phyloP scores from a whole-genome alignment of 495 filamentous ascomycete species.

The Neurospora terricola region DNA sequence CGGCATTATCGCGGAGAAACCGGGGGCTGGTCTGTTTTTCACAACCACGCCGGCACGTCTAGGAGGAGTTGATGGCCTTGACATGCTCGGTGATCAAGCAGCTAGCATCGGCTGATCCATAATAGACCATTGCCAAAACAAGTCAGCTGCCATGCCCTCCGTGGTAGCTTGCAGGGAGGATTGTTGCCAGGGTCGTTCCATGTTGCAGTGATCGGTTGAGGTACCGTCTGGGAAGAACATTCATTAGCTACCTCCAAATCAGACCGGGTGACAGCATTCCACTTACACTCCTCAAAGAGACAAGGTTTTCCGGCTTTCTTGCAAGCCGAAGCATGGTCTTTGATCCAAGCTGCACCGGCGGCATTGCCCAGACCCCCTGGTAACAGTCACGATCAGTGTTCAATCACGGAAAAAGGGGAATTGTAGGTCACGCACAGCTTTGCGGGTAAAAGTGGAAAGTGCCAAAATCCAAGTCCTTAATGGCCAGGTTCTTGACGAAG shows the following conservation, averaged over 20 bases:
- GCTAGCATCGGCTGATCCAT: slow-evolving; percentile 41
- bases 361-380: neutral
- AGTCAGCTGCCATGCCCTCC: slow-evolving; percentile 42
- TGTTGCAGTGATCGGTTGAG: slow-evolving; percentile 26
- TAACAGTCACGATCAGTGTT: neutral
- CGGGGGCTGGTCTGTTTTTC: neutral
- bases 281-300: slow-evolving; percentile 48
- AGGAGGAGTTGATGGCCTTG: slow-evolving; percentile 26
- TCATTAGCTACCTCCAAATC: neutral
- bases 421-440: slow-evolving; percentile 27
- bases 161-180: slow-evolving; percentile 35
- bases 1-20: neutral
- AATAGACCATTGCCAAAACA: slow-evolving; percentile 59
- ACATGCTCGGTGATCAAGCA: slow-evolving; percentile 53
- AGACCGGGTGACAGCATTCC: neutral
- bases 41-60: neutral
- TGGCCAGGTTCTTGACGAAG: slow-evolving; percentile 44
- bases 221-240: slow-evolving; percentile 31
- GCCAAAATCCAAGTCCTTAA: slow-evolving; percentile 49
- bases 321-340: slow-evolving; percentile 44
- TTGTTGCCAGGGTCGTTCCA: slow-evolving; percentile 45
- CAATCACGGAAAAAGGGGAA: no score
- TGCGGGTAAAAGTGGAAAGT: slow-evolving; percentile 55
- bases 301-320: slow-evolving; percentile 49
- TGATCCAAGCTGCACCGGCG: slow-evolving; percentile 46